A percentile compares a stretch with the other conserved stretches of the same genome.
phyloP scores from a whole-genome alignment of 345 rosid genomes.

The Pelargonium nanum region DNA sequence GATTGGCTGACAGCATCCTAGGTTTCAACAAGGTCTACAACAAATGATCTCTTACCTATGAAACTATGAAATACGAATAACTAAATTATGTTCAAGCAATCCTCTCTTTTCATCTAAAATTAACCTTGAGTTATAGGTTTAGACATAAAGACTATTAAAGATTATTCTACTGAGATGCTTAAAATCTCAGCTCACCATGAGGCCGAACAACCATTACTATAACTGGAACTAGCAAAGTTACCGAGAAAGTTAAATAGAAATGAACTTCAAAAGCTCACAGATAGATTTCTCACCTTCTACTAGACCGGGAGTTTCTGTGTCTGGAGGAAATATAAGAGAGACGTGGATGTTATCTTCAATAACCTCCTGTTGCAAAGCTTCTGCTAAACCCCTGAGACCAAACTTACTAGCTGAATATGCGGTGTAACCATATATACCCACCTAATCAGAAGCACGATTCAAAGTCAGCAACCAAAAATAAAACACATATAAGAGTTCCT shows the following conservation, averaged over 20 bases:
- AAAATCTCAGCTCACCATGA: not conserved
- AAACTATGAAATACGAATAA: too few relatives aligned
- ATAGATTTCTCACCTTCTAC: constrained; percentile 44
- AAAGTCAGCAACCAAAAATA: not conserved
- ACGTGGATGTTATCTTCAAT: constrained; percentile 60
- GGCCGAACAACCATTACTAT: not conserved
- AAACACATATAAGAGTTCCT: not conserved
- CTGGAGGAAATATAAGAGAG: constrained; percentile 75
- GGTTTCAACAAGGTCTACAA: not conserved
- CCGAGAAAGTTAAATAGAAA: not conserved
- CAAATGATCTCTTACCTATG: not conserved
- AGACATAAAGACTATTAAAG: not conserved
- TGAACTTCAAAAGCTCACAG: not conserved
- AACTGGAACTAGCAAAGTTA: not conserved
- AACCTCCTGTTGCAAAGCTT: constrained; percentile 78
- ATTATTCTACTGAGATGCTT: too few relatives aligned
- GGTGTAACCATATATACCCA: constrained; percentile 70
- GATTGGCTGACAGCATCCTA: not conserved
- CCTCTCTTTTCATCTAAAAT: not conserved
- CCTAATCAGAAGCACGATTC: constrained; percentile 22
- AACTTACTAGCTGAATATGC: constrained; percentile 73
- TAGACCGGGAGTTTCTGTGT: constrained; percentile 75
- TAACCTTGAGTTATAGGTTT: not conserved
- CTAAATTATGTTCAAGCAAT: not conserved
- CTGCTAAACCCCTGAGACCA: constrained; percentile 74